phyloP scores from a whole-genome alignment of 2,329 filamentous ascomycete genomes.

The Pestalotiopsis sp. region DNA sequence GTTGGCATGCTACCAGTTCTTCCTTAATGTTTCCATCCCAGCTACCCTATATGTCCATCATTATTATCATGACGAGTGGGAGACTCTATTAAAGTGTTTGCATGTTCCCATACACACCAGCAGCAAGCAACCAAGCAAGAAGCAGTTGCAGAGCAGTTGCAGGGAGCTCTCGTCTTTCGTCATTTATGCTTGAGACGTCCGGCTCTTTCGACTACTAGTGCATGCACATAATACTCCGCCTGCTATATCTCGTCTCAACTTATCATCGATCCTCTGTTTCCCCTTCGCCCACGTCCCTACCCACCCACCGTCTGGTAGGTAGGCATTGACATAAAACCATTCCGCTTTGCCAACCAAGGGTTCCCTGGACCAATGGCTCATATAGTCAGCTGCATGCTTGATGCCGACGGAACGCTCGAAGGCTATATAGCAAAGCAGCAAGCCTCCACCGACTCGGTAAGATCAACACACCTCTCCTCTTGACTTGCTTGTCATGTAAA shows the following conservation, averaged over 20 bases:
- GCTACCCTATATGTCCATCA: conserved; percentile 23
- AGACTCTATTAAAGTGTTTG: conserved; percentile 25
- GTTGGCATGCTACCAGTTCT: conserved; percentile 10
- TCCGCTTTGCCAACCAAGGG: conserved; percentile 18
- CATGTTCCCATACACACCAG: conserved; percentile 26
- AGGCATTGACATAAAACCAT: conserved; percentile 6
- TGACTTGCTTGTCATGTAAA: conserved; percentile 22
- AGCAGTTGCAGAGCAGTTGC: background rate
- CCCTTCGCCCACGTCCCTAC: conserved; percentile 31
- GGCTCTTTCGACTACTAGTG: conserved; percentile 21
- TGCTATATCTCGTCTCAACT: conserved; percentile 24
- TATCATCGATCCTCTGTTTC: conserved; percentile 29
- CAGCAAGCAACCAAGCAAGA: conserved; percentile 7
- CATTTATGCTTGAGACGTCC: conserved; percentile 21
- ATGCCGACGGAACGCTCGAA: conserved; percentile 45
- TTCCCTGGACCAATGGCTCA: conserved; percentile 54
- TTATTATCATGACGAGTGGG: conserved; percentile 19
- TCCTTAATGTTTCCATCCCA: conserved; percentile 7
- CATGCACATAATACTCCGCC: conserved; percentile 34
- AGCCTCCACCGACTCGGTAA: conserved; percentile 48
- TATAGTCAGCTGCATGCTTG: conserved; percentile 62
- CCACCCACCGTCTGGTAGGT: conserved; percentile 30
- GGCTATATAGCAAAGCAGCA: conserved; percentile 56
- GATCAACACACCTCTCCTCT: conserved; percentile 18
- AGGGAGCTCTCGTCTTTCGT: conserved; percentile 17